A percentile compares a stretch with the other conserved stretches of the same genome.
phyloP scores from a whole-genome alignment of 495 filamentous ascomycete species.

The Penicillium desertorum region DNA sequence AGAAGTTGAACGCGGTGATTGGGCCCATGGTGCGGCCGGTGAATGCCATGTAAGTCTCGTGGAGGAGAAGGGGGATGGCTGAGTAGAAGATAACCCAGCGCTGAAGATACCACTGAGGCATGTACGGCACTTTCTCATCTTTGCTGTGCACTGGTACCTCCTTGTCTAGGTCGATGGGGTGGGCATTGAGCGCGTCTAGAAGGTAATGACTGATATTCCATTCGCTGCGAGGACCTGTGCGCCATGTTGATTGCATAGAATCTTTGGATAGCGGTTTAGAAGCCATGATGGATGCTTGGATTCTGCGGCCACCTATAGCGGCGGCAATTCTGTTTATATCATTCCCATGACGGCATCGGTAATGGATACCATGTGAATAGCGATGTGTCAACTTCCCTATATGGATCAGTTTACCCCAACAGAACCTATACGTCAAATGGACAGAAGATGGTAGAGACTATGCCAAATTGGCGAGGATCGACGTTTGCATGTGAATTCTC shows the following conservation, averaged over 20 bases:
- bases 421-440: conserved; percentile 18
- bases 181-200: conserved; percentile 37
- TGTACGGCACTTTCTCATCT: conserved; percentile 38
- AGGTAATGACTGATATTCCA: conserved; percentile 41
- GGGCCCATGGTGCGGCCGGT: conserved; percentile 34
- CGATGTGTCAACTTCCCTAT: conserved; percentile 7
- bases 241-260: conserved; percentile 49
- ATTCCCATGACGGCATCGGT: background rate
- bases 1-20: conserved; percentile 37
- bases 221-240: conserved; percentile 28
- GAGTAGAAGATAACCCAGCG: conserved; percentile 43
- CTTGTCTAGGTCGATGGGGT: conserved; percentile 34
- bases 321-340: conserved; percentile 22
- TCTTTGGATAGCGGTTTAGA: conserved; percentile 37
- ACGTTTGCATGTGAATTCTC: conserved; percentile 22
- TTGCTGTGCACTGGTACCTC: conserved; percentile 40
- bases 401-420: conserved; percentile 27
- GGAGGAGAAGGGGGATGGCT: conserved; percentile 35
- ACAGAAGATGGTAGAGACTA: conserved; percentile 3
- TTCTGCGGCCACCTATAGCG: background rate
- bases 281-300: conserved; percentile 21
- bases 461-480: conserved; percentile 12
- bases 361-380: conserved; percentile 18
- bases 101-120: conserved; percentile 42
- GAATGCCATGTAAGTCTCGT: conserved; percentile 35